Evolutionary conservation across 2,329 filamentous ascomycete species (phyloP), one percentile per base, ranked within the genome.

Genomic region (Dryadomyces quercivorus): DNA sequence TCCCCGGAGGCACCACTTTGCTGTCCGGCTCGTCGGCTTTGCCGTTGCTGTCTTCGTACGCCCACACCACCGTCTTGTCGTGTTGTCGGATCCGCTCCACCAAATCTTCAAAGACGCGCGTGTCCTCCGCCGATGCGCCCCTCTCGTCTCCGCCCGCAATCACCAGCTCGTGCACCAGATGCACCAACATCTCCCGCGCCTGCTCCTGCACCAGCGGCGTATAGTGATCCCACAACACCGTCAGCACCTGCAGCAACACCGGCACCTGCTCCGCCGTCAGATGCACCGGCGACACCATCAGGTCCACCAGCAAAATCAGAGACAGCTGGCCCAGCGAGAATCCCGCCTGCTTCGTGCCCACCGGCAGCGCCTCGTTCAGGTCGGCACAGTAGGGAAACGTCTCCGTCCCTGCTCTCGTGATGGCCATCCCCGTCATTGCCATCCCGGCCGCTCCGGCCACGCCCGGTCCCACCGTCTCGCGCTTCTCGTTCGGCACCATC

Each of bases 221-320:
- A 63, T 98, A 96, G 64, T 97, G 92, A 66, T 98, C 94, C 93
- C 93, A 98, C 1, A 97, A 78, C 3, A 97, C 89, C 13, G 92
- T 84, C 5, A 96, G 85, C 9, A 95, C 88, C 67, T 98, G 93
- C 15, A 98, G 73, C 20, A 98, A 74, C 26, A 95, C 78, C 1
- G 92, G 89, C 3, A 97, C 80, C 61, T 86, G 87, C 49, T 95
- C 88, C 18, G 82, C 75, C 2, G 81, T 77, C 16, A 97, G 75
- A 52, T 90, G 84, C 40, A 95, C 84, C 0, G 93, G 92, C 10
- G 92, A 88, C 12, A 98, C 91, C 81, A 98, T 94, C 45, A 98
- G 75, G 67, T 98, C 94, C 5, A 98, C 94, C 2, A 98, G 77
- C 54, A 98, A 75, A 55, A 98, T 96, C 55, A 98, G 75, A 15